Evolutionary conservation across 169 alveolate species (phyloP).

Genomic region (Cryptosporidium parvum): DNA sequence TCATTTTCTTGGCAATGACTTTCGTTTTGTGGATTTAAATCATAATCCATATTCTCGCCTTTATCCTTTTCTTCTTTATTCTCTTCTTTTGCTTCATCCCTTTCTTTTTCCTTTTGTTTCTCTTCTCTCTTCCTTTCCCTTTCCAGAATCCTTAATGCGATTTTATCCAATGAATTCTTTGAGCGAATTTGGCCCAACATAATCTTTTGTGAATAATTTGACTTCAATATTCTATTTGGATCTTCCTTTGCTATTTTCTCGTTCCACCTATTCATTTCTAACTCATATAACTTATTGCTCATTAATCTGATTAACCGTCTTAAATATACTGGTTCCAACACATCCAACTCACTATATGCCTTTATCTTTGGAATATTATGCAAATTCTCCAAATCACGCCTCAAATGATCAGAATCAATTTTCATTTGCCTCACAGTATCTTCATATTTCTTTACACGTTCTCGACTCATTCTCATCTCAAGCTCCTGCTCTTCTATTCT

Average conservation of each 20-base stretch:
- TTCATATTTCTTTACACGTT: constrained; percentile 29
- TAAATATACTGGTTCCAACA: constrained; percentile 60
- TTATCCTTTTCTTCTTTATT: neutral
- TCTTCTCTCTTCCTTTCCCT: constrained; percentile 17
- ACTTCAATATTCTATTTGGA: constrained; percentile 16
- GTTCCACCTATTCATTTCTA: constrained; percentile 66
- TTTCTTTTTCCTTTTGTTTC: neutral
- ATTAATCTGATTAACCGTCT: constrained; percentile 43
- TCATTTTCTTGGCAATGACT: neutral
- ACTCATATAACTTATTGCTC: constrained; percentile 37
- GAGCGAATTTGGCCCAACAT: neutral
- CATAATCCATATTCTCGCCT: neutral
- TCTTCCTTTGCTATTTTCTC: constrained; percentile 23
- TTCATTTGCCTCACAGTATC: constrained; percentile 17
- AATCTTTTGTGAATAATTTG: constrained; percentile 3
- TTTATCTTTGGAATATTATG: constrained; percentile 66
- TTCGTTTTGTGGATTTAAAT: neutral
- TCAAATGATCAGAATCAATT: constrained; percentile 13
- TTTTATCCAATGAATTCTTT: constrained; percentile 10
- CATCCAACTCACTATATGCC: constrained; percentile 68
- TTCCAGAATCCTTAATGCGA: constrained; percentile 21
- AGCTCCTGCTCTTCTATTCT: constrained; percentile 48
- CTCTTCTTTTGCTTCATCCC: neutral
- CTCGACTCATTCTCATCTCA: constrained; percentile 19
- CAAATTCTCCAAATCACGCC: constrained; percentile 33